Base-by-base conservation (phyloP, 2,329 filamentous ascomycete species). In the Coniochaeta prunicola region DNA sequence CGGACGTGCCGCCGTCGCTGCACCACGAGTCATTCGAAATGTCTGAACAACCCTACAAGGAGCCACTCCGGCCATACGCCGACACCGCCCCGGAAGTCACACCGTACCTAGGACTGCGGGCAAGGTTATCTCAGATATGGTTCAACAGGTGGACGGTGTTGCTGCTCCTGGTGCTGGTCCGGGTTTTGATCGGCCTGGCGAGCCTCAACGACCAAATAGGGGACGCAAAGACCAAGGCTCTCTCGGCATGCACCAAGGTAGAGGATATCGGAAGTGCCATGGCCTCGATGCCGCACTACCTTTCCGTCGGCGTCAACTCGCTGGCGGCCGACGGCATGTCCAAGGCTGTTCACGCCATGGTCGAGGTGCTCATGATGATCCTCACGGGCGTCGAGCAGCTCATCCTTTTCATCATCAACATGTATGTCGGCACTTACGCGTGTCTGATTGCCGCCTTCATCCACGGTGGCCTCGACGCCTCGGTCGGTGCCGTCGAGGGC, bases 261-360 rank as follows among this genome's bases (percentile, higher is more conserved):
- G 93, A 99, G 76, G 91, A 91, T 65, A 85, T 96, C 65, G 94
- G 93, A 63, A 97, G 92, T 71, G 84, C 91, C 61, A 93, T 99
- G 91, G 94, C 93, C 40, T 97, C 94, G 38, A 96, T 97, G 92
- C 94, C 94, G 59, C 89, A 97, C 74, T 97, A 96, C 75, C 87
- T 97, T 70, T 90, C 92, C 1, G 79, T 83, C 57, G 94, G 94
- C 58, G 87, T 97, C 70, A 99, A 99, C 74, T 84, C 91, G 60
- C 77, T 97, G 65, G 89, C 91, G 8, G 90, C 91, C 33, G 81
- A 81, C 54, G 88, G 90, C 59, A 87, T 97, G 64, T 90, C 92
- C 65, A 86, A 88, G 66, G 86, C 91, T 9, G 86, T 97, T 64
- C 82, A 86, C 62, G 93, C 85, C 55, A 82, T 97, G 71, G 90